phyloP scores from a whole-genome alignment of 257 asterid genomes.

The Ophiorrhiza pumila region DNA sequence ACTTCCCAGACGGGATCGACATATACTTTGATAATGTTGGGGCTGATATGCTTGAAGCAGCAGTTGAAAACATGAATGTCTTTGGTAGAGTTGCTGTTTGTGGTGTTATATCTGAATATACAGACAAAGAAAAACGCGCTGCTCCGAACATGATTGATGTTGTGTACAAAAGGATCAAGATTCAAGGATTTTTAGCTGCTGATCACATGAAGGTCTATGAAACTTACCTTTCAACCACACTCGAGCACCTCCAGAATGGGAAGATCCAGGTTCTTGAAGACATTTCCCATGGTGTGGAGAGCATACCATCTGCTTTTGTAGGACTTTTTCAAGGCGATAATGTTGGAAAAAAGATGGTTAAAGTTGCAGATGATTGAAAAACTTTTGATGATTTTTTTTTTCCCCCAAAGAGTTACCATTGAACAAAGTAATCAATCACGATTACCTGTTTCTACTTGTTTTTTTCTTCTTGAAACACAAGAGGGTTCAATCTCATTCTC shows the following conservation, averaged over 20 bases:
- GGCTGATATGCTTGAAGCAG: slow-evolving; percentile 68
- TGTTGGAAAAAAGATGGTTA: slow-evolving; percentile 54
- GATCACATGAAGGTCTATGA: slow-evolving; percentile 41
- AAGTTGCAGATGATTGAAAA: slow-evolving; percentile 25
- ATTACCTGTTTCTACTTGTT: too few species aligned
- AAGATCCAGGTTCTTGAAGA: slow-evolving; percentile 50
- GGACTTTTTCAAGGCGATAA: slow-evolving; percentile 54
- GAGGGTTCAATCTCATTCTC: too few species aligned
- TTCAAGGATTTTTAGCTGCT: slow-evolving; percentile 57
- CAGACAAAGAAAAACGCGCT: slow-evolving; percentile 28
- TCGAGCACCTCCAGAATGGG: slow-evolving; percentile 35
- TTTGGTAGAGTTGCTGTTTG: slow-evolving; percentile 68
- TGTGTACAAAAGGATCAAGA: slow-evolving; percentile 53
- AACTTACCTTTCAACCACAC: slow-evolving; percentile 42
- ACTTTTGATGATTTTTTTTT: background rate
- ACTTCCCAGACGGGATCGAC: slow-evolving; percentile 71
- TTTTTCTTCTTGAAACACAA: too few species aligned
- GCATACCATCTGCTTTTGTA: slow-evolving; percentile 49
- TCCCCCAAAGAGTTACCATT: too few species aligned
- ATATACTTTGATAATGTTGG: slow-evolving; percentile 81
- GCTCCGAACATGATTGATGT: slow-evolving; percentile 48
- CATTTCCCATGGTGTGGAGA: slow-evolving; percentile 50
- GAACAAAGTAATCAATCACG: too few species aligned
- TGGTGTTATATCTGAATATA: slow-evolving; percentile 69
- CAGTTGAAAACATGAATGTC: slow-evolving; percentile 51